phyloP scores from a whole-genome alignment of 768 basidiomycete genomes.

The Cystobasidium ongulense region DNA sequence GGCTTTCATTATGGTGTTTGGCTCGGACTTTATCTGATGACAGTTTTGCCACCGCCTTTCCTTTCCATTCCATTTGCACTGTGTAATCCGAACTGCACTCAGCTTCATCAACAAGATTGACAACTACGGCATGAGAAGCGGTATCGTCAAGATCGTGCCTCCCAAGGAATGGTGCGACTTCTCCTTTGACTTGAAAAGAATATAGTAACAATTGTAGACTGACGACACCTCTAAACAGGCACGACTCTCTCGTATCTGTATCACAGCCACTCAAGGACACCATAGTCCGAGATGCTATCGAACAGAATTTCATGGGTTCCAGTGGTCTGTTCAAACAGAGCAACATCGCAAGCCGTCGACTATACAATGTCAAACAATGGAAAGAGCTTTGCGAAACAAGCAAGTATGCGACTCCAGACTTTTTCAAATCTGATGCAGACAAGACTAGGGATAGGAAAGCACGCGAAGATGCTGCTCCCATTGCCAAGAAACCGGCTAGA shows the following conservation, averaged over 20 bases:
- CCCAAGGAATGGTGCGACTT: slow-evolving; percentile 77
- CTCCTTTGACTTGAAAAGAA: neutral
- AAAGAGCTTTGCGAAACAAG: slow-evolving; percentile 64
- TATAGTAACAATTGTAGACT: neutral
- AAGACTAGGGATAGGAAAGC: slow-evolving; percentile 45
- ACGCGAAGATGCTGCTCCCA: slow-evolving; percentile 16
- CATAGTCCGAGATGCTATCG: slow-evolving; percentile 80
- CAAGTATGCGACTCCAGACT: slow-evolving; percentile 59
- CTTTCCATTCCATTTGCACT: neutral
- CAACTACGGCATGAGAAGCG: slow-evolving; percentile 79
- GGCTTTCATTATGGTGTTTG: neutral
- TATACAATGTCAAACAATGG: slow-evolving; percentile 83
- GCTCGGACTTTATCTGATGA: neutral
- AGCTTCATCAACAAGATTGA: slow-evolving; percentile 64
- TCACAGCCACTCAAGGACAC: slow-evolving; percentile 62
- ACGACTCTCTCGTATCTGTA: slow-evolving; percentile 62
- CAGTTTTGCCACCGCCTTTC: neutral
- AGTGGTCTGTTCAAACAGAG: slow-evolving; percentile 75
- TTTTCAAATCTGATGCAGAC: slow-evolving; percentile 40
- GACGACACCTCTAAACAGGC: slow-evolving; percentile 49
- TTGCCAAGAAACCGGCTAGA: neutral
- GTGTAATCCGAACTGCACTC: neutral
- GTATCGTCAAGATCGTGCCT: slow-evolving; percentile 92
- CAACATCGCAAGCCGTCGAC: slow-evolving; percentile 77
- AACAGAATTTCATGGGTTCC: slow-evolving; percentile 78